Evolutionary conservation across 371 early-diverging fungal species (phyloP), one percentile per base, ranked within the genome.

Genomic region (Parasitella parasitica): DNA sequence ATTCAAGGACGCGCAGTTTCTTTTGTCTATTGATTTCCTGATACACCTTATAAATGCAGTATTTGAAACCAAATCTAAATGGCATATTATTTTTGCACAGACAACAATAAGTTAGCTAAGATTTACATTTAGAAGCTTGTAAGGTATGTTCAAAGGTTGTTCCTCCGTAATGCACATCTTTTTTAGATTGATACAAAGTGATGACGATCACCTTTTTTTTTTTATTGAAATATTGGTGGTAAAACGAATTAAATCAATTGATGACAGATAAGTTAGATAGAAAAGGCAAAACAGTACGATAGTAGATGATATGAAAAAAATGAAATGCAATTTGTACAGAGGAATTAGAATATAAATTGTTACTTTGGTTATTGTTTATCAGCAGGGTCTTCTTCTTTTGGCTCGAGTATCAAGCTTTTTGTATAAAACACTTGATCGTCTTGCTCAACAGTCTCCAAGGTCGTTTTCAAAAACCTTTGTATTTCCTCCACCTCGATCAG

Each of bases 401-500:
- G 81, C 55, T 80, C 81, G 7, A 68, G 58, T 28, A 66, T 61
- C 20, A 80, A 65, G 58, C 81, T 80, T 48, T 64, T 57, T 20
- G 61, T 62, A 64, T 80, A 80, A 50, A 70, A 75, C 5, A 73
- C 72, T 57, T 73, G 74, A 55, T 77, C 74, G 28, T 77, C 73
- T 34, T 64, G 73, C 27, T 77, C 71, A n/a, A 73, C 72, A 0
- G 70, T 61, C 15, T 75, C 74, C 13, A 81, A 66, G 16, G 69
- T 69, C 22, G 59, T 62, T 16, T 63, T 56, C 27, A 81, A 48
- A 49, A 69, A 77, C 2, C 54, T 61, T 57, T 81, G 78, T n/a
- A 81, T 75, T 61, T 90, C 89, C 13, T 82, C 75, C 7, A 89
- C 83, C 51, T 83, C 82, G 1, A 67, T 52, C 4, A 88, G 69